A percentile compares a stretch with the other conserved stretches of the same genome.
These are phyloP conservation scores for Angomonas deanei DNA, from an alignment of 208 protist species.

Conservation along the genomic window DNA sequence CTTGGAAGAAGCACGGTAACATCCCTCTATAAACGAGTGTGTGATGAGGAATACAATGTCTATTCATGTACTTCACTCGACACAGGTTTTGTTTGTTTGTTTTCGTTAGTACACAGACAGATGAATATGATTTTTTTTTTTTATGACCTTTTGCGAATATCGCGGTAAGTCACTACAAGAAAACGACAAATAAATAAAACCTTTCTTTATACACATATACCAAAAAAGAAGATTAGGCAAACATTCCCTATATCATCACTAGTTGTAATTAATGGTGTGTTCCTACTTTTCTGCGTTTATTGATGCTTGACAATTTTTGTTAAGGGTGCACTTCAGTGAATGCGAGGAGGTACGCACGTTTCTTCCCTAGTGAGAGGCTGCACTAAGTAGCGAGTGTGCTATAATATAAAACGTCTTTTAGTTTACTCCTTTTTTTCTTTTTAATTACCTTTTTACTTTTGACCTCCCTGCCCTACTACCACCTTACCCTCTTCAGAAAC, in stretches of 20 bases:
- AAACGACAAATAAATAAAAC: neutral
- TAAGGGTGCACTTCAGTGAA: neutral
- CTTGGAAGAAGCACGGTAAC: constrained; percentile 94
- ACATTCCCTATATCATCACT: too few relatives aligned
- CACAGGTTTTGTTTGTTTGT: too few relatives aligned
- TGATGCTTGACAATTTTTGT: constrained; percentile 9
- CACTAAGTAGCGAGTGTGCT: too few relatives aligned
- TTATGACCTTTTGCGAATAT: too few relatives aligned
- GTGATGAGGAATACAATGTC: neutral
- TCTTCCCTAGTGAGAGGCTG: too few relatives aligned
- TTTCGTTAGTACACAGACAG: too few relatives aligned
- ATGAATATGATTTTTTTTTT: too few relatives aligned
- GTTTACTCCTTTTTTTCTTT: constrained; percentile 15
- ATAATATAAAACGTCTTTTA: neutral
- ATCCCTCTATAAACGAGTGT: constrained; percentile 86
- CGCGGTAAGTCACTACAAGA: neutral
- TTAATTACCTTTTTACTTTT: constrained; percentile 23
- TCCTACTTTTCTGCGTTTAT: constrained; percentile 6
- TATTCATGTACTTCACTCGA: neutral
- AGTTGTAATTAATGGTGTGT: too few relatives aligned
- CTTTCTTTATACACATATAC: too few relatives aligned
- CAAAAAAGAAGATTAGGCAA: too few relatives aligned
- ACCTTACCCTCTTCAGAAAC: constrained; percentile 4
- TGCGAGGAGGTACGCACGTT: too few relatives aligned
- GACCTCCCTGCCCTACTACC: neutral